Evolutionary conservation across 345 rosid species (phyloP).

Genomic region (Rhodomyrtus tomentosa): DNA sequence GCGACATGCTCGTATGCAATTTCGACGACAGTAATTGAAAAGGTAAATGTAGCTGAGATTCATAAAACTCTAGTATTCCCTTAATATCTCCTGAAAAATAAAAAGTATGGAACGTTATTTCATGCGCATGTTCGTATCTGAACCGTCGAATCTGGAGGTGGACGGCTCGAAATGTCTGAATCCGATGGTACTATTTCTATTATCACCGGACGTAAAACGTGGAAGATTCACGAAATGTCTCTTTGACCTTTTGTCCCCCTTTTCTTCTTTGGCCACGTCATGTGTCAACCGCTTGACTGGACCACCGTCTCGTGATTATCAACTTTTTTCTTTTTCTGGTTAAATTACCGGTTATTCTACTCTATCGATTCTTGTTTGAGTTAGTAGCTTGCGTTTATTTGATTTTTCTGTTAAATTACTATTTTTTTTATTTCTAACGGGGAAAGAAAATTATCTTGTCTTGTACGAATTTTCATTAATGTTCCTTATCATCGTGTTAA

Average conservation of each 20-base stretch:
- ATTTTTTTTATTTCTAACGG: too few relatives aligned
- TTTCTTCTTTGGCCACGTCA: neutral
- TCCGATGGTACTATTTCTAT: neutral
- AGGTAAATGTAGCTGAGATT: too few relatives aligned
- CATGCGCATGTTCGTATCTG: neutral
- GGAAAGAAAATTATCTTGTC: neutral
- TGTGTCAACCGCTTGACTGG: neutral
- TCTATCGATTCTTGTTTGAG: neutral
- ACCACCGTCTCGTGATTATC: neutral
- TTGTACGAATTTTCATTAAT: neutral
- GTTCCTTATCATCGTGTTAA: neutral
- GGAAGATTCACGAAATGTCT: neutral
- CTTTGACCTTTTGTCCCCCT: neutral
- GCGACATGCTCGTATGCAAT: neutral
- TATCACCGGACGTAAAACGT: neutral
- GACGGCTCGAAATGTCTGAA: neutral
- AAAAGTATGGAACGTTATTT: neutral
- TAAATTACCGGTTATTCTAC: neutral
- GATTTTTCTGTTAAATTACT: too few relatives aligned
- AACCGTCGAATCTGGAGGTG: neutral
- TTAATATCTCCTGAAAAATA: too few relatives aligned
- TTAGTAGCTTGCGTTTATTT: too few relatives aligned
- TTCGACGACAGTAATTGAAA: neutral
- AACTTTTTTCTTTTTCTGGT: neutral
- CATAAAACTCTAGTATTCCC: too few relatives aligned